phyloP scores from a whole-genome alignment of 2,329 filamentous ascomycete species.

The Mycosphaerella sp. region DNA sequence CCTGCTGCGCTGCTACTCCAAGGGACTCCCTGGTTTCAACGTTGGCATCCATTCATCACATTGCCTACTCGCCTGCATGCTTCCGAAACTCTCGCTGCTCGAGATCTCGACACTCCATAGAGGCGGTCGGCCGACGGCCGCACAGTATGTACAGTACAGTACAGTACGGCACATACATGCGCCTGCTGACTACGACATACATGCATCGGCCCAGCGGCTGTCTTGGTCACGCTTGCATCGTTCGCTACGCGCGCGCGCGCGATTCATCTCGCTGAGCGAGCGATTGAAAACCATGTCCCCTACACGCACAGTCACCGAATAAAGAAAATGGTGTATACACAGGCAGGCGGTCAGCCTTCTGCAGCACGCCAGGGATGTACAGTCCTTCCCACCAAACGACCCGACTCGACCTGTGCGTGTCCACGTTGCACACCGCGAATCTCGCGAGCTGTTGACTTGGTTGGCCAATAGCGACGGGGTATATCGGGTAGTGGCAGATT shows the following conservation, averaged over 20 bases:
- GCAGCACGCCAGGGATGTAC: constrained; percentile 13
- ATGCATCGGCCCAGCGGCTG: constrained; percentile 3
- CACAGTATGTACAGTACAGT: no score
- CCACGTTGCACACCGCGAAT: constrained; percentile 15
- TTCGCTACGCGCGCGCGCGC: no score
- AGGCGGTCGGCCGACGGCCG: no score
- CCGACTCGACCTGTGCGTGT: constrained; percentile 4
- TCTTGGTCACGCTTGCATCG: background rate
- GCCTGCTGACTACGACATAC: background rate
- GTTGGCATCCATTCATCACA: background rate
- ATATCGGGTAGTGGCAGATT: background rate
- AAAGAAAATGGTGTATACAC: no score
- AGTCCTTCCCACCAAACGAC: background rate
- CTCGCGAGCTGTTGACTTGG: constrained; percentile 2
- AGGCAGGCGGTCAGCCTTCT: constrained; percentile 18
- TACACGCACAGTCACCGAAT: background rate
- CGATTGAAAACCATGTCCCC: background rate
- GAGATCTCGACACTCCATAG: background rate
- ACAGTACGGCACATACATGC: background rate
- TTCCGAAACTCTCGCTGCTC: background rate
- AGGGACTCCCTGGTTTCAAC: background rate
- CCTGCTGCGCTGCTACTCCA: constrained; percentile 1
- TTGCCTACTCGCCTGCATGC: background rate
- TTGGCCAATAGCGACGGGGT: constrained; percentile 11
- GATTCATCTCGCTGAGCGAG: background rate